phyloP scores from a whole-genome alignment of 768 basidiomycete species.

The Amanita jacksonii region DNA sequence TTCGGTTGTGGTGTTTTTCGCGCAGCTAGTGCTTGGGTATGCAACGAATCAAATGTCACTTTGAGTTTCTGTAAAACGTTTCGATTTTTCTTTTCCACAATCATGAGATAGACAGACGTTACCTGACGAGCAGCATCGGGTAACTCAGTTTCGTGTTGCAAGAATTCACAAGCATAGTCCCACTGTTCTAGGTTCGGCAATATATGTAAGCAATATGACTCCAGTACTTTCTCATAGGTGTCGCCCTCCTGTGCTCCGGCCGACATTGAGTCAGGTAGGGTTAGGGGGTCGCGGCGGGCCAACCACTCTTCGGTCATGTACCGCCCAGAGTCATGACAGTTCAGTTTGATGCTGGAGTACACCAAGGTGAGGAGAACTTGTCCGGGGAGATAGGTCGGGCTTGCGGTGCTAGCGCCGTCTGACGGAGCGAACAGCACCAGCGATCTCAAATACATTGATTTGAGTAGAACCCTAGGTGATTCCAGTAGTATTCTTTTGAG shows the following conservation, averaged over 20 bases:
- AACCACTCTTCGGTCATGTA: constrained; percentile 76
- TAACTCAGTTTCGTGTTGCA: constrained; percentile 66
- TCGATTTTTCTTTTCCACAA: constrained; percentile 7
- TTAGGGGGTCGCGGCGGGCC: constrained; percentile 38
- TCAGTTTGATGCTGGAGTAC: constrained; percentile 59
- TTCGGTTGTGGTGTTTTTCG: constrained; percentile 17
- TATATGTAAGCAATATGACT: constrained; percentile 66
- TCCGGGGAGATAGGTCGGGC: constrained; percentile 53
- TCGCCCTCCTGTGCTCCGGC: constrained; percentile 28
- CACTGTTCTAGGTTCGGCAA: constrained; percentile 68
- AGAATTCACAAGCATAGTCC: constrained; percentile 71
- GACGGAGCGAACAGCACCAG: constrained; percentile 57
- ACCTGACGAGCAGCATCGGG: constrained; percentile 42
- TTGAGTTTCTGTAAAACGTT: constrained; percentile 26
- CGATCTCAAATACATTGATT: constrained; percentile 52
- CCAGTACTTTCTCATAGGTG: constrained; percentile 66
- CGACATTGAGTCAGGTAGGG: constrained; percentile 8
- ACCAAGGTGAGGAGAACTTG: constrained; percentile 63
- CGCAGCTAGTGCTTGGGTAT: constrained; percentile 27
- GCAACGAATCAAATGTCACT: constrained; percentile 31
- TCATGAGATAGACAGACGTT: constrained; percentile 14
- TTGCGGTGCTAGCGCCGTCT: constrained; percentile 21
- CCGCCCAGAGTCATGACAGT: constrained; percentile 50
- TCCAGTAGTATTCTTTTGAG: constrained; percentile 45
- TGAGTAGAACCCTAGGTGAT: constrained; percentile 49